Percentiles rank a stretch among this genome's conserved stretches.
These are phyloP conservation scores for Hypoxylon rubiginosum DNA, from an alignment of 2,329 filamentous ascomycete genomes.

Conservation along the genomic window DNA sequence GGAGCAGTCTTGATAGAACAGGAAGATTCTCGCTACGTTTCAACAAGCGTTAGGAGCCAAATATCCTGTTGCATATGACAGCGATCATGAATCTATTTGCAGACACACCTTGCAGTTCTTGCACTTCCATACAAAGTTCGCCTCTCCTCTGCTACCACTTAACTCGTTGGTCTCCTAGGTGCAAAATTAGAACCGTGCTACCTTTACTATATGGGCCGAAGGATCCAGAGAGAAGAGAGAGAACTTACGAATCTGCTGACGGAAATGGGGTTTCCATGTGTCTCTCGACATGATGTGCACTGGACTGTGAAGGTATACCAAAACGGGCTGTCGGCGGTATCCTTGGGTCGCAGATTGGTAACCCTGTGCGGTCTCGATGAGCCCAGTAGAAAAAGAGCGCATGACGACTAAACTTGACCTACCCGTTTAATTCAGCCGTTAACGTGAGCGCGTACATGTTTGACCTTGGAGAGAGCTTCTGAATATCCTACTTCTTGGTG, in stretches of 20 bases:
- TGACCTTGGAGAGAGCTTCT: slow-evolving; percentile 29
- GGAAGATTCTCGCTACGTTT: slow-evolving; percentile 79
- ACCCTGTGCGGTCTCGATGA: slow-evolving; percentile 69
- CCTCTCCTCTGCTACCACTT: slow-evolving; percentile 92
- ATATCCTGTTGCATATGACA: neutral
- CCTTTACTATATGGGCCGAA: neutral
- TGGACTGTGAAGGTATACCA: slow-evolving; percentile 98
- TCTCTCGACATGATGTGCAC: slow-evolving; percentile 96
- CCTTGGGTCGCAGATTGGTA: slow-evolving; percentile 87
- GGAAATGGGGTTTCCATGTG: slow-evolving; percentile 86
- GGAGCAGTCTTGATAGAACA: slow-evolving; percentile 85
- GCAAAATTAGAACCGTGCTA: slow-evolving; percentile 15
- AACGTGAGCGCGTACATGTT: slow-evolving; percentile 76
- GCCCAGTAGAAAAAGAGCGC: neutral
- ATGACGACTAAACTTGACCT: slow-evolving; percentile 47
- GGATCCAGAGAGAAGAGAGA: neutral
- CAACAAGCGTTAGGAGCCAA: slow-evolving; percentile 11
- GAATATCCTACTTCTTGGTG: slow-evolving; percentile 1
- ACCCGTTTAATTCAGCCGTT: slow-evolving; percentile 79
- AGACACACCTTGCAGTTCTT: slow-evolving; percentile 90
- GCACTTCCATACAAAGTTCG: slow-evolving; percentile 99
- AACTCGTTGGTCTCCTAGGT: slow-evolving; percentile 87
- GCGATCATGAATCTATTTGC: neutral
- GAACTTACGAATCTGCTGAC: slow-evolving; percentile 86
- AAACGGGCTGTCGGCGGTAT: slow-evolving; percentile 85